Base-by-base conservation (phyloP, 306 rosid genomes). In the Canavalia ensiformis region DNA sequence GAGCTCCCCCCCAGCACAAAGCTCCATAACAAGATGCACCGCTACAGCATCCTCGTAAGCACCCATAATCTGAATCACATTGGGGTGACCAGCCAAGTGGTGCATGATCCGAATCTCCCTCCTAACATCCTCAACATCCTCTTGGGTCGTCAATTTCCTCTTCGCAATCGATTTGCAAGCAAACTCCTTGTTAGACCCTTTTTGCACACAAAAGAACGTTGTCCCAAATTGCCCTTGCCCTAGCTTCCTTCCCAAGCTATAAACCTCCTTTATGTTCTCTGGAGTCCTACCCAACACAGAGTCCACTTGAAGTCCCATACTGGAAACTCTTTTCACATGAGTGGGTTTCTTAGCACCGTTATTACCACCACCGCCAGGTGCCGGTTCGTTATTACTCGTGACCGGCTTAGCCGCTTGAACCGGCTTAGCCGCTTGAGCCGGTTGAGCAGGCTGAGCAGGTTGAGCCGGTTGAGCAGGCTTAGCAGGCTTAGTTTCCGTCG, bases 101-200 rank as follows among this genome's bases (percentile, higher is more conserved):
- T 95, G 99, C 99, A 95, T 93, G 82, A 95, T 93, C 88, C 84
- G 93, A 84, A 95, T 95, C 87, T 95, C 99, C 87, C 98, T 91
- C 69, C 96, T 83, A 5, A 95, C 94, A 82, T 95, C 99, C 51
- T 95, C 96, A 47, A 95, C 94, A 74, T 95, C 99, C 74, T 91
- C 99, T n/a, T 89, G 87, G 2, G 92, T 88, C 13, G 92, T 87
- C 88, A 95, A 56, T 67, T 90, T 95, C 81, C 98, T 84, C 91
- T 93, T 95, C 4, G 94, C 91, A 54, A 95, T 95, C 0, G 99
- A 84, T 76, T 95, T 95, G 80, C 99, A 95, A 6, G 99, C 98
- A 54, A 81, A 90, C 13, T 91, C 93, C 25, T 81, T 87, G 8
- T 82, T 83, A 0, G 81, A 74, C n/a, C 75, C 88, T 81, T 93